These are phyloP conservation scores for Acer saccharum DNA, from an alignment of 345 rosid species.

Conservation along the genomic window DNA sequence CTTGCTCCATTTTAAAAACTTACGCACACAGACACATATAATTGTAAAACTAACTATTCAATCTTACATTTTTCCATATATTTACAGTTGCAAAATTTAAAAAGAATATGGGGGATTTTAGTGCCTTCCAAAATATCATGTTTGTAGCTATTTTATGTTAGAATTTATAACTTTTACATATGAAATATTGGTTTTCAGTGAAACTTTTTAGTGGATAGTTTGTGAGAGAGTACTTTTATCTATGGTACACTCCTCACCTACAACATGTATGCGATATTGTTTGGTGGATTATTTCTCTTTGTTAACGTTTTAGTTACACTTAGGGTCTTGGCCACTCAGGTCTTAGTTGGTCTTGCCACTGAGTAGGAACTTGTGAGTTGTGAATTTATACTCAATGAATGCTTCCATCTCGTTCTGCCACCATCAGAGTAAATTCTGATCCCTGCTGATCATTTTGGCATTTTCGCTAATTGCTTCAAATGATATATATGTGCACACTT, in stretches of 20 bases:
- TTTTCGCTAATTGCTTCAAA: conserved; percentile 4
- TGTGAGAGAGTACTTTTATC: not conserved
- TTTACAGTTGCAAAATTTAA: too few relatives aligned
- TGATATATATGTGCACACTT: not conserved
- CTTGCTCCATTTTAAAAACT: not conserved
- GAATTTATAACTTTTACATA: not conserved
- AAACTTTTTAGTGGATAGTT: not conserved
- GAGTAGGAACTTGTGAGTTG: not conserved
- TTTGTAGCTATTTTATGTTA: not conserved
- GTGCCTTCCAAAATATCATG: not conserved
- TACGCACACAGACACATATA: not conserved
- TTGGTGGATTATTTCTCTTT: not conserved
- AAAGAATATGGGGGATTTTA: not conserved
- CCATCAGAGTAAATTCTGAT: not conserved
- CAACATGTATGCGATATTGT: not conserved
- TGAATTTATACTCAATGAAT: not conserved
- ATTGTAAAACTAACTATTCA: not conserved
- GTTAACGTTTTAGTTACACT: not conserved
- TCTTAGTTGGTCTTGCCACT: not conserved
- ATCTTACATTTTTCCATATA: not conserved
- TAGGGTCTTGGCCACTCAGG: not conserved
- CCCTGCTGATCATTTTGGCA: not conserved
- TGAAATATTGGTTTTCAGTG: not conserved
- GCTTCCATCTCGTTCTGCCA: not conserved
- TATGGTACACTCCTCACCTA: not conserved